These are phyloP conservation scores for Neurospora sp. DNA, from an alignment of 495 filamentous ascomycete species.

Conservation along the genomic window DNA sequence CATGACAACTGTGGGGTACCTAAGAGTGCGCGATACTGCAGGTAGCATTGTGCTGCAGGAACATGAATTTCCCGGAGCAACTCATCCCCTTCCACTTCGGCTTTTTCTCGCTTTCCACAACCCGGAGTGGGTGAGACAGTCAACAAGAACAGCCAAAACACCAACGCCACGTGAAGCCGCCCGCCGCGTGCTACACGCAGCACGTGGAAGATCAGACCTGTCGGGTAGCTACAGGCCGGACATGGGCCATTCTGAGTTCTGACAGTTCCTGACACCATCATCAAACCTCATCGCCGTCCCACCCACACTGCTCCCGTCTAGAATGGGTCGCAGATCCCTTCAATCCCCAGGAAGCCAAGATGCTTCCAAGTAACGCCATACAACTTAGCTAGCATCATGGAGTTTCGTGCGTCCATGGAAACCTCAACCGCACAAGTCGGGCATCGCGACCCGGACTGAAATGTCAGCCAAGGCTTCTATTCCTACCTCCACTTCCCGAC, in stretches of 20 bases:
- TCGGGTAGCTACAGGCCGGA: not conserved
- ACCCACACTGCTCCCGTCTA: not conserved
- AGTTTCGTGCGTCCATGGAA: not conserved
- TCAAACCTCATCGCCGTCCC: not conserved
- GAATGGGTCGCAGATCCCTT: not conserved
- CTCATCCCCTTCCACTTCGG: not conserved
- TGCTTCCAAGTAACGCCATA: not conserved
- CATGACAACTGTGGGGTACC: not conserved
- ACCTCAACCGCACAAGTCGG: not conserved
- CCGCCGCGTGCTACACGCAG: not conserved
- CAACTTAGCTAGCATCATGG: not conserved
- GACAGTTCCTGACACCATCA: not conserved
- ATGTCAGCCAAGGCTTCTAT: not conserved
- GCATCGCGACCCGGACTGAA: not conserved
- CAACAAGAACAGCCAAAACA: not conserved
- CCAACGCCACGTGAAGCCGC: not conserved
- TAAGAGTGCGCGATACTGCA: not conserved
- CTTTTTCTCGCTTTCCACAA: not conserved
- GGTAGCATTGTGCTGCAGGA: not conserved
- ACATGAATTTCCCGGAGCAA: not conserved
- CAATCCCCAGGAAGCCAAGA: not conserved
- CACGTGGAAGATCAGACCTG: not conserved
- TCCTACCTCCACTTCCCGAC: not conserved
- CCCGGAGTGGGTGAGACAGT: not conserved
- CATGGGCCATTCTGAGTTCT: not conserved